These are phyloP conservation scores for Gonium pectorale DNA, from an alignment of 139 green algal genomes.

Conservation along the genomic window DNA sequence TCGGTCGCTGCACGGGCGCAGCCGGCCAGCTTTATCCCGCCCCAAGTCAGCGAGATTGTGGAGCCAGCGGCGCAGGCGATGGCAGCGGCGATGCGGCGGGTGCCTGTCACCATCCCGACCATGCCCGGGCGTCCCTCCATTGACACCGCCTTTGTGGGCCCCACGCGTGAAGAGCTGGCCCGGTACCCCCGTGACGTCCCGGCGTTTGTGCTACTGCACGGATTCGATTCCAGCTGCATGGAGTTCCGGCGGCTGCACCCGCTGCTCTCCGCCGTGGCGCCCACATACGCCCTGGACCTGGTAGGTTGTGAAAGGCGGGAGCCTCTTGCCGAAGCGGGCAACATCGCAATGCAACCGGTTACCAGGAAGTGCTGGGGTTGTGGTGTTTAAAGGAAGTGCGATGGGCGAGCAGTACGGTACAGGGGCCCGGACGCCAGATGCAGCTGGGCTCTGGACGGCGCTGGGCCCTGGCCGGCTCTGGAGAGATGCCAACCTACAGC, in stretches of 20 bases:
- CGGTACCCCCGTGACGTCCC: conserved; percentile 42
- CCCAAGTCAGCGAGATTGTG: conserved; percentile 37
- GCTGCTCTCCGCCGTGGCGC: conserved; percentile 68
- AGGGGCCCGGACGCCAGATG: too few relatives aligned
- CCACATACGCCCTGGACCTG: conserved; percentile 88
- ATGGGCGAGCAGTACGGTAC: too few relatives aligned
- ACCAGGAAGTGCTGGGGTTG: too few relatives aligned
- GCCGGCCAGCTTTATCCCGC: conserved; percentile 36
- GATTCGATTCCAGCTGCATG: conserved; percentile 88
- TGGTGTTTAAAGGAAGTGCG: too few relatives aligned
- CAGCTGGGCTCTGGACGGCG: too few relatives aligned
- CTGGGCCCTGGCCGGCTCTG: too few relatives aligned
- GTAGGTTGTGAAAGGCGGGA: too few relatives aligned
- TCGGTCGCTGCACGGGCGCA: neutral
- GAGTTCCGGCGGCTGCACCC: conserved; percentile 91
- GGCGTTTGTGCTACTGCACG: conserved; percentile 89
- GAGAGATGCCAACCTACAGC: too few relatives aligned
- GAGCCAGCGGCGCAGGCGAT: conserved; percentile 52
- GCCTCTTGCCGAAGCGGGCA: too few relatives aligned
- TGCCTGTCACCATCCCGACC: conserved; percentile 26
- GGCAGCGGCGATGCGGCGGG: conserved; percentile 35
- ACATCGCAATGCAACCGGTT: too few relatives aligned
- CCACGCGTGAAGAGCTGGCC: conserved; percentile 35
- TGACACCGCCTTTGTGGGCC: conserved; percentile 56
- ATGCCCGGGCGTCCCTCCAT: conserved; percentile 10